Evolutionary conservation across 2,329 filamentous ascomycete species (phyloP), one percentile per base, ranked within the genome.

Genomic region (Fusarium pseudoanthophilum): DNA sequence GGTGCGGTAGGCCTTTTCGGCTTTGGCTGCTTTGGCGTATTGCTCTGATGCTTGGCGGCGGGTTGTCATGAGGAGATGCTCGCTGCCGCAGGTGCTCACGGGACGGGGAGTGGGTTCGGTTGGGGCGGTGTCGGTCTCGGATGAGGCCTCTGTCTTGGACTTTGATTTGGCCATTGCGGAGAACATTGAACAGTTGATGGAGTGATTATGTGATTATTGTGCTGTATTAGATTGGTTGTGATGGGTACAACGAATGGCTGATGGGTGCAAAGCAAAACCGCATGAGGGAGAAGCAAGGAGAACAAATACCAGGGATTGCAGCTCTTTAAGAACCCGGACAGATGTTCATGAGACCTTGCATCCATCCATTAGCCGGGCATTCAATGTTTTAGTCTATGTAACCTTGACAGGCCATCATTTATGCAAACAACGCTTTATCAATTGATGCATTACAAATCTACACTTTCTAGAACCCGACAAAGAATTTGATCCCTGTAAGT

Each of bases 1-100:
- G 24, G 52, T 67, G 39, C 64, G 64, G 16, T 67, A 67, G 2
- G 51, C 64, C 5, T 67, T 67, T n/a, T 67, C 64, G 5, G 62
- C 64, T n/a, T 32, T 67, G 24, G 64, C n/a, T 5, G 64, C 64
- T 43, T 67, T 48, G 14, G 43, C 45, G n/a, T 45, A 67, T 36
- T 67, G 61, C 5, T 67, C 61, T 11, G 64, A 67, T 8, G 64
- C 64, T 20, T 66, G 60, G 18, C 43, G 39, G 1, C 61, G 64
- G 5, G 46, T 67, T 18, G 51, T 60, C 8, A 49, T 39, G 4
- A 67, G 45, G 3, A 60, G 32, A 4, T 58, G 43, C 24, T 66
- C 62, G 8, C 61, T 67, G 5, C 43, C 61, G 21, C 60, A 66
- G 11, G 61, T 65, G 26, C 46, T 43, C 2, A 53, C 51, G 0